These are phyloP conservation scores for Bacidia gigantensis DNA, from an alignment of 495 filamentous ascomycete genomes.

Conservation along the genomic window DNA sequence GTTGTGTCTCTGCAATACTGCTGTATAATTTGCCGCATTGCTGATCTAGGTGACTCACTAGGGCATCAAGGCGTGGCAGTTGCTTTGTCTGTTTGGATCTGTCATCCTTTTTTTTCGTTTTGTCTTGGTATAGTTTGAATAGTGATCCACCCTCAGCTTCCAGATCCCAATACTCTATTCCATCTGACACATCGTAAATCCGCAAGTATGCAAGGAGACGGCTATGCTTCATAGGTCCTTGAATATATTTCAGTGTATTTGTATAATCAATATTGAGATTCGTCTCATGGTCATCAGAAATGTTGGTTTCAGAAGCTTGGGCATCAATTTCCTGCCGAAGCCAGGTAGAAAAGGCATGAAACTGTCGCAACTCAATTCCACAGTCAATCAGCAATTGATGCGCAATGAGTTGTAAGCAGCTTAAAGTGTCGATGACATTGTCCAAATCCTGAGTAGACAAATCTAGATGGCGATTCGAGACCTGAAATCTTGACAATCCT, in stretches of 20 bases:
- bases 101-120: conserved; percentile 21
- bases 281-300: conserved; percentile 34
- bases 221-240: conserved; percentile 36
- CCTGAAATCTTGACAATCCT: conserved; percentile 74
- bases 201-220: conserved; percentile 31
- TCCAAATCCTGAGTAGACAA: conserved; percentile 47
- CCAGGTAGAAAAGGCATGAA: conserved; percentile 70
- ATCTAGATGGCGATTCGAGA: conserved; percentile 49
- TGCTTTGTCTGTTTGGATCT: conserved; percentile 21
- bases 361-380: conserved; percentile 67
- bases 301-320: conserved; percentile 31
- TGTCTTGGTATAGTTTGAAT: conserved; percentile 33
- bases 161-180: conserved; percentile 11
- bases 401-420: conserved; percentile 56
- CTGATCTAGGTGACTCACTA: conserved; percentile 34
- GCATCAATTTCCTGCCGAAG: conserved; percentile 70
- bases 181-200: background rate
- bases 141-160: conserved; percentile 33
- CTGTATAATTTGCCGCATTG: conserved; percentile 44
- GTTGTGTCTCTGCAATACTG: conserved; percentile 44
- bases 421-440: conserved; percentile 52
- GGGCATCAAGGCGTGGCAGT: conserved; percentile 38
- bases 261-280: conserved; percentile 33
- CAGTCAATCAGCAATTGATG: conserved; percentile 58
- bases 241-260: conserved; percentile 37